Conservation (phyloP, 768 basidiomycete genomes). For the Tylopilus felleus region DNA sequence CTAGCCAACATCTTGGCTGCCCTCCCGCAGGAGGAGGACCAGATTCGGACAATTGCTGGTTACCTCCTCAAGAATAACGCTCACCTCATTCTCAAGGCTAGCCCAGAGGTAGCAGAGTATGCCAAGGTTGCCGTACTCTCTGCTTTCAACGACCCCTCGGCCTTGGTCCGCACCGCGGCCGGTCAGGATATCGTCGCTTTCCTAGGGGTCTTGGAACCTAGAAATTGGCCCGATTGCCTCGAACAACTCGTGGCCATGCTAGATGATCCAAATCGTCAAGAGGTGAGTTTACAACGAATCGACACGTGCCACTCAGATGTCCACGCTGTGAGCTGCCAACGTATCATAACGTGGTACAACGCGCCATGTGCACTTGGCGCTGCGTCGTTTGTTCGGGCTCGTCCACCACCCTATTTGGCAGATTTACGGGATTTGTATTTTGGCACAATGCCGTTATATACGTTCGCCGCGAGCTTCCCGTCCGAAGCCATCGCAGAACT, state of each 20-base stretch:
- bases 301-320: not conserved
- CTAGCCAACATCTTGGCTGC: constrained; percentile 88
- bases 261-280: constrained; percentile 78
- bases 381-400: constrained; percentile 8
- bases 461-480: not conserved
- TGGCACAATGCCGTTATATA: constrained; percentile 6
- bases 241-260: constrained; percentile 78
- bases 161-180: constrained; percentile 92
- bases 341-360: not conserved
- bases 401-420: constrained; percentile 2
- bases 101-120: constrained; percentile 64
- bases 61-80: constrained; percentile 97
- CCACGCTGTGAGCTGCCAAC: not conserved
- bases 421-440: not conserved
- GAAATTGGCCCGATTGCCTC: constrained; percentile 94
- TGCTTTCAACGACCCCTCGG: constrained; percentile 76
- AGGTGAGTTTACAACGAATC: constrained; percentile 55
- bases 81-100: constrained; percentile 65
- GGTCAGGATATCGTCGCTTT: constrained; percentile 91
- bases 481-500: constrained; percentile 3
- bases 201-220: constrained; percentile 83
- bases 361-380: not conserved
- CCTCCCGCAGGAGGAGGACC: constrained; percentile 81
- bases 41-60: constrained; percentile 93
- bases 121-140: constrained; percentile 74